Base-by-base conservation (phyloP, 1,139 yeast species). In the Entelexis sorbosivorans region DNA sequence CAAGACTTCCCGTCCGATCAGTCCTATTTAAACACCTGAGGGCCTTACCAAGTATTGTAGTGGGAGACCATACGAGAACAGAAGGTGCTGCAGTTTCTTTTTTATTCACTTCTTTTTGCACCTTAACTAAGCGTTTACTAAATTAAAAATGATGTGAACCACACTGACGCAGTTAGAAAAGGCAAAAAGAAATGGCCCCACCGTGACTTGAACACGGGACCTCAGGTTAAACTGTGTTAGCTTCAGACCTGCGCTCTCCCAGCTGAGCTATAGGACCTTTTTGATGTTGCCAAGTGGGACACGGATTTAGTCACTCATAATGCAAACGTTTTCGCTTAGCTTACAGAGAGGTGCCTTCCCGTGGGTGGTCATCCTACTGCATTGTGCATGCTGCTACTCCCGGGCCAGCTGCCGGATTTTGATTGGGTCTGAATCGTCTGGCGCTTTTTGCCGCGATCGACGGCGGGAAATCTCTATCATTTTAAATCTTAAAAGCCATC, bases 191-290 rank as follows among this genome's bases (percentile, higher is more conserved):
- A 28, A 29, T 40, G 44, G 34, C 44, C 44, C 44, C 44, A 40
- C 44, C 44, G 44, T 40, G 44, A 40, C 44, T 40, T 40, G 44
- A 40, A 40, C 44, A 40, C 44, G 44, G 44, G 44, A 40, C 44
- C 44, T 40, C 44, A 40, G 44, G 44, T 40, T 40, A 40, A 29
- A 2, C 44, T 28, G 44, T 29, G 10, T 13, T n/a, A 13, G 16
- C 44, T 40, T 40, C 44, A 40, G 44, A 40, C 44, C 44, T 40
- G 44, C 44, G 44, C 44, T 40, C 44, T 40, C 44, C 44, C 44
- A 40, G 34, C 44, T 40, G 44, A 40, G 44, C 44, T 40, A 40
- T 40, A 40, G 34, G 44, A 29, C 34, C 44, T 17, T 3, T 29
- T 14, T 8, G 43, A 1, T 28, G 22, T 4, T 13, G 22, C n/a